Base-by-base conservation (phyloP, 805 yeast genomes). In the Teunomyces gatunensis region DNA sequence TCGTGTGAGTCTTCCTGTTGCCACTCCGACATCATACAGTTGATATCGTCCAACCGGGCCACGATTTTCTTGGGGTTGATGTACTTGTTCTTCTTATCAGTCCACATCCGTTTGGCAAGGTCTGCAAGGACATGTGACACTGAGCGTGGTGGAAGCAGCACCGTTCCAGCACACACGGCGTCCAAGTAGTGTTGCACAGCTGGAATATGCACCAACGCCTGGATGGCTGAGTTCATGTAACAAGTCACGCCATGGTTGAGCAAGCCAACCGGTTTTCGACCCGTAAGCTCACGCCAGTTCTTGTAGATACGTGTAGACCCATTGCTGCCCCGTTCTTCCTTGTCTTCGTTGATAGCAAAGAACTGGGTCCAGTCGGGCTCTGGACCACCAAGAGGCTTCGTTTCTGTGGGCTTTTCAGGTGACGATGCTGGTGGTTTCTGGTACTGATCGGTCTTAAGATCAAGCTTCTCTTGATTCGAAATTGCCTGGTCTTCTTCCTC, bases 1-100 rank as follows among this genome's bases (percentile, higher is more conserved):
- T 94, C 99, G 67, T 94, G 99, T 0, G 96, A 87, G 67, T 94
- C 99, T 67, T 94, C 98, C 65, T 94, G 99, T 67, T 89, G 91
- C 96, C 96, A 91, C 64, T 85, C 94, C 39, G 90, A 83, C 96
- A 91, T 89, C 96, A 89, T 88, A 63, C 96, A 89, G 66, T 90
- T 90, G 58, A 92, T 89, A 58, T 89, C 96, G 43, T 79, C 87
- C 48, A 88, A 71, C 54, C 89, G 76, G 44, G 75, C 75, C 49
- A 88, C 84, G 57, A 90, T 74, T 58, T 79, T 81, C 55, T 82
- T 82, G 7, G 96, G 98, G 67, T 87, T 87, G 46, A 89, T 74
- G 58, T 78, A 81, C 50, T 75, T 71, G 43, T 32, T 54, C 25
- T 58, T 59, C 43, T 53, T 55, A 32, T 69, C 74, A 45, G 73